Evolutionary conservation across 1,284 basidiomycete genomes (phyloP), one percentile per base, ranked within the genome.

Genomic region (Veloboletus limbatus): DNA sequence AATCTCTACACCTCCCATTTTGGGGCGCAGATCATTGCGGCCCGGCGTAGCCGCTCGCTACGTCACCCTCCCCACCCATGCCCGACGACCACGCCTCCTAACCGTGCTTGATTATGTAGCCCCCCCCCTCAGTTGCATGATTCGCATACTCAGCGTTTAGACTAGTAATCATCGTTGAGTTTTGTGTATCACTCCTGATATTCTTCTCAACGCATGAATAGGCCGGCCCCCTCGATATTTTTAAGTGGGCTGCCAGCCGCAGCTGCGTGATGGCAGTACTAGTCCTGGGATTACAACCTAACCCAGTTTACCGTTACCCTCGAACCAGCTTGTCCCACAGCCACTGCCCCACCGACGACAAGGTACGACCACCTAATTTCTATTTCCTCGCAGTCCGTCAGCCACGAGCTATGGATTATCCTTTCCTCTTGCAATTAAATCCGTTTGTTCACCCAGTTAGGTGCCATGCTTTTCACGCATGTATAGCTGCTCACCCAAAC

Each of bases 61-160:
- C 57, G 52, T 54, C 57, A 57, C 17, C 6, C n/a, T 20, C 28
- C 26, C 57, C 51, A 45, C 46, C 37, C 45, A 34, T 17, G 25
- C 54, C 54, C 45, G 46, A 13, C 33, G 16, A 22, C 43, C 47
- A 49, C 46, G 56, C 61, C 49, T 32, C 30, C 16, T 42, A 14
- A 26, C 32, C 48, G 46, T 60, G 59, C 39, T 32, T 39, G 38
- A 60, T 60, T 57, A 63, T 55, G 59, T 62, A 43, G 32, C 28
- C 14, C n/a, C 21, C 40, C 35, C 39, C 41, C 31, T 38, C n/a
- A n/a, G n/a, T n/a, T n/a, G n/a, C n/a, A n/a, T n/a, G n/a, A n/a
- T n/a, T n/a, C n/a, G n/a, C n/a, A n/a, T n/a, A n/a, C n/a, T n/a
- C n/a, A n/a, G n/a, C n/a, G n/a, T n/a, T n/a, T n/a, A n/a, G n/a